Base-by-base conservation (phyloP, 1,139 yeast species). In the Yamadazyma friedrichii region DNA sequence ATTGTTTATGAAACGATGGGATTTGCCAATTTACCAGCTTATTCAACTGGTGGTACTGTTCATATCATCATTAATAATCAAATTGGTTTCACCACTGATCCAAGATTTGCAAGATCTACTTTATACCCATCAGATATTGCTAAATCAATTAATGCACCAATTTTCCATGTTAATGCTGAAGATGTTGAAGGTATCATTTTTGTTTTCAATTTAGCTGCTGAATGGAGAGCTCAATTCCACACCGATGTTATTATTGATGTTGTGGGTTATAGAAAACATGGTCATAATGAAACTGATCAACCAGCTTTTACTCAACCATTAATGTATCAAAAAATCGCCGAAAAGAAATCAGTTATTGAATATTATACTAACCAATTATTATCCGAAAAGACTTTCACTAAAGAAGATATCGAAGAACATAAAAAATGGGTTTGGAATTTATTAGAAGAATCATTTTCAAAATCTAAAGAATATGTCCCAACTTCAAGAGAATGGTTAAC, bases 271-370 rank as follows among this genome's bases (percentile, higher is more conserved):
- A 83, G 99, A 75, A 91, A 91, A 70, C 82, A 93, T 64, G 99
- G 99, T 66, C 99, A 93, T 78, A 93, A 93, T 66, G 99, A 93
- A 77, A 93, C 98, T 53, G 99, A 93, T 72, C 98, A 93, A 76
- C 98, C 99, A 45, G 76, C 96, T 36, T 93, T 93, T 80, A 93
- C 99, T 35, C 99, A 93, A 71, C 99, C 99, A 39, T 71, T 89
- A 57, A 93, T 93, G 99, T 93, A 93, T 76, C 74, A 88, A 67
- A 80, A 79, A 70, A 87, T 93, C 62, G 89, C 94, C 44, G 78
- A 87, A 64, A 93, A 91, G 82, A 80, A 82, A 64, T 82, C 91
- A 39, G 95, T 91, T 42, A 77, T 93, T 55, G 96, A 91, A 58
- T 78, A 83, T 62, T 93, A 93, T 75, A 76, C 86, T 49, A 78